Evolutionary conservation across 768 basidiomycete species (phyloP).

Genomic region (Serendipita sp.): DNA sequence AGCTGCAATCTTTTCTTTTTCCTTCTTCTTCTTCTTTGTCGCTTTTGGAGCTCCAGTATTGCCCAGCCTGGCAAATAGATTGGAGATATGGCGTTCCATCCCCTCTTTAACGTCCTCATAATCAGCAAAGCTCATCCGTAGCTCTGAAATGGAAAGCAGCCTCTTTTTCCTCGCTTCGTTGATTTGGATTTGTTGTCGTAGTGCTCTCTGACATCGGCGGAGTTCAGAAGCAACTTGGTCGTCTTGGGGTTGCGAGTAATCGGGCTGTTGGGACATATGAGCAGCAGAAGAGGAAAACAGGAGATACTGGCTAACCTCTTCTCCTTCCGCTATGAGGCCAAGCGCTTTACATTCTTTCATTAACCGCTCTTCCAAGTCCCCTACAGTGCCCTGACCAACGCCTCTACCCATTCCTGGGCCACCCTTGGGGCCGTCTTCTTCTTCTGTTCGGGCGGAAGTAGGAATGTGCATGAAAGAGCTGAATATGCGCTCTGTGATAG

Average conservation of each 20-base stretch:
- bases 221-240: conserved; percentile 88
- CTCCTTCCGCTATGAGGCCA: conserved; percentile 24
- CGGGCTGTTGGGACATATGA: conserved; percentile 31
- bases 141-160: conserved; percentile 59
- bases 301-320: conserved; percentile 14
- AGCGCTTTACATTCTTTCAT: conserved; percentile 21
- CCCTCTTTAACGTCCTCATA: conserved; percentile 73
- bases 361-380: conserved; percentile 47
- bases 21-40: conserved; percentile 51
- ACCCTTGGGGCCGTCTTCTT: background rate
- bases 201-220: conserved; percentile 70
- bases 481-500: conserved; percentile 58
- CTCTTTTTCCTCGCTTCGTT: conserved; percentile 75
- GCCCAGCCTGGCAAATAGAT: conserved; percentile 61
- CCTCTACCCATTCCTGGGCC: background rate
- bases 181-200: conserved; percentile 55
- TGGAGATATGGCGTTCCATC: conserved; percentile 70
- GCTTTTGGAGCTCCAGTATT: conserved; percentile 63
- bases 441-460: background rate
- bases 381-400: conserved; percentile 57
- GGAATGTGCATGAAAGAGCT: conserved; percentile 13
- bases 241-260: conserved; percentile 64
- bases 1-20: conserved; percentile 28
- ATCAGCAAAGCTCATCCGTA: conserved; percentile 82
- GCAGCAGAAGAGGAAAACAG: background rate